Conservation (phyloP, 2,329 filamentous ascomycete species). For the Penicillium sp. region DNA sequence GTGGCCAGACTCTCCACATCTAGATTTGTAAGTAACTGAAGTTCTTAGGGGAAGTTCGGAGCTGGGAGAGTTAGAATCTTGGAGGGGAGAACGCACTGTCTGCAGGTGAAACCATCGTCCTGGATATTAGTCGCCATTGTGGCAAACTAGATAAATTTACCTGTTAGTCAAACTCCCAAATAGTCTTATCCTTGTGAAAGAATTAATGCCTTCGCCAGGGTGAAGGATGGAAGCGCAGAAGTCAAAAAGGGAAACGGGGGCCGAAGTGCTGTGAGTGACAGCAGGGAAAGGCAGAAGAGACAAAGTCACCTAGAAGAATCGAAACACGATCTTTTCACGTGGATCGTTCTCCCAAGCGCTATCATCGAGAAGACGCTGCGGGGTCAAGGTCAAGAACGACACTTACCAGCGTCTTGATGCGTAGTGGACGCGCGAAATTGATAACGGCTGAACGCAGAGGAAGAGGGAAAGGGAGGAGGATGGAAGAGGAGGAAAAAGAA, state of each 20-base stretch:
- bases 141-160: neutral
- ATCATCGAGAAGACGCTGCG: neutral
- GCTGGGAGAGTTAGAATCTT: neutral
- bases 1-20: constrained; percentile 38
- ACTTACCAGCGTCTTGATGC: neutral
- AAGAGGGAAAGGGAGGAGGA: neutral
- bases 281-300: neutral
- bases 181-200: no score
- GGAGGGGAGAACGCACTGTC: constrained; percentile 31
- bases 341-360: neutral
- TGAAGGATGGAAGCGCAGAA: neutral
- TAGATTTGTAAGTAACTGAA: constrained; percentile 10
- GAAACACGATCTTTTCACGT: neutral
- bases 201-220: neutral
- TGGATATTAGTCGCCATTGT: neutral
- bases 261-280: no score
- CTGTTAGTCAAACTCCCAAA: neutral
- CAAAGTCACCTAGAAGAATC: neutral
- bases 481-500: neutral
- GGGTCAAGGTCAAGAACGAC: neutral
- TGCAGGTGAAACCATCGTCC: constrained; percentile 3
- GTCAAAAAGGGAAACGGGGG: no score
- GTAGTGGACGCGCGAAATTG: no score
- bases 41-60: neutral
- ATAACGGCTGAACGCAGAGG: neutral